Percentiles rank a stretch among this genome's conserved stretches.
Evolutionary conservation across 495 filamentous ascomycete species (phyloP).

Genomic region (Penicillium herquei): DNA sequence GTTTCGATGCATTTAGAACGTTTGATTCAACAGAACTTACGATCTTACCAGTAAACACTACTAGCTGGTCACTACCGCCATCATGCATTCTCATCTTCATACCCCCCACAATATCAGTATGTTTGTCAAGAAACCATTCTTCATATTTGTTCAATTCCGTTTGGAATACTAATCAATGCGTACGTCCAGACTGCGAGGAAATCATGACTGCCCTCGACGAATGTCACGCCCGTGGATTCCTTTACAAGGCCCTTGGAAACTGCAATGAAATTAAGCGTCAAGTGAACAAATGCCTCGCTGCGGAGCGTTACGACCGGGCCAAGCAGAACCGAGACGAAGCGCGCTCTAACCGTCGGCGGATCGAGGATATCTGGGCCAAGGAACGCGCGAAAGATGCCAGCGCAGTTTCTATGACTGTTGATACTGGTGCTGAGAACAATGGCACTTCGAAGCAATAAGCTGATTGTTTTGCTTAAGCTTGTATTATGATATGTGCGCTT

Average conservation of each 20-base stretch:
- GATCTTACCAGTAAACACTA: neutral
- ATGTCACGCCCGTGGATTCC: constrained; percentile 89
- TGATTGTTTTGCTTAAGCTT: neutral
- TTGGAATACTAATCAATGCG: neutral
- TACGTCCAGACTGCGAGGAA: constrained; percentile 75
- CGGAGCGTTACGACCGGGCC: constrained; percentile 73
- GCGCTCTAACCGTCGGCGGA: constrained; percentile 61
- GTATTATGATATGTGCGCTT: constrained; percentile 4
- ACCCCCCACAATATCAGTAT: constrained; percentile 85
- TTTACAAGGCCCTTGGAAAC: constrained; percentile 82
- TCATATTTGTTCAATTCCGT: neutral
- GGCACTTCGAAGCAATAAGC: constrained; percentile 18
- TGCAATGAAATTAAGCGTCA: constrained; percentile 83
- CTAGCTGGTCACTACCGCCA: neutral
- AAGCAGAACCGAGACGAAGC: constrained; percentile 72
- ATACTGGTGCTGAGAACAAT: constrained; percentile 7
- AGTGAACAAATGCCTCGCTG: constrained; percentile 78
- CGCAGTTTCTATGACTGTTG: neutral
- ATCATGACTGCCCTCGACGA: constrained; percentile 91
- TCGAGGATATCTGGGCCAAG: constrained; percentile 76
- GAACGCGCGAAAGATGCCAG: constrained; percentile 31
- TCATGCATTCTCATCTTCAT: constrained; percentile 96
- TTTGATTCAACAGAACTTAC: neutral
- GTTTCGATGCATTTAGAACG: neutral
- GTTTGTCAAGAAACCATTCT: constrained; percentile 11